phyloP scores from a whole-genome alignment of 768 basidiomycete species.

The Mycena polygramma region DNA sequence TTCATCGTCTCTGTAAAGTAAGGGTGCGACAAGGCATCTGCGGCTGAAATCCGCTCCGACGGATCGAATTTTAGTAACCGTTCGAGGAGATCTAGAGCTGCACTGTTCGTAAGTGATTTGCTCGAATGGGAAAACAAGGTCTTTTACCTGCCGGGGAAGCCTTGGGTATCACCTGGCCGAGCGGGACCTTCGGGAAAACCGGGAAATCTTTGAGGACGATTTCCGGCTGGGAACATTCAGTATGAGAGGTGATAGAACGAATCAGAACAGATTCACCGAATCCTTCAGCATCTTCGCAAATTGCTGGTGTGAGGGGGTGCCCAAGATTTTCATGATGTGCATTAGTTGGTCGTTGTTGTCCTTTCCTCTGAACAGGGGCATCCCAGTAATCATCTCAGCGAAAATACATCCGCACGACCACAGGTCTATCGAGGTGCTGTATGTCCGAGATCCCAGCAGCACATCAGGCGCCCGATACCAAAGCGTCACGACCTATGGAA shows the following conservation, averaged over 20 bases:
- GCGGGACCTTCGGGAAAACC: slow-evolving; percentile 85
- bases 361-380: slow-evolving; percentile 95
- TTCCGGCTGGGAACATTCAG: slow-evolving; percentile 69
- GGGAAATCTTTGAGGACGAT: slow-evolving; percentile 88
- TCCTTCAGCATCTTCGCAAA: slow-evolving; percentile 91
- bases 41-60: slow-evolving; percentile 88
- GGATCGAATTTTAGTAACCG: slow-evolving; percentile 97
- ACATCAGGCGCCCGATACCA: slow-evolving; percentile 99
- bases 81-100: slow-evolving; percentile 95
- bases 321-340: slow-evolving; percentile 97
- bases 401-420: slow-evolving; percentile 99
- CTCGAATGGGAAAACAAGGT: neutral
- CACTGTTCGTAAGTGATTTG: slow-evolving; percentile 28
- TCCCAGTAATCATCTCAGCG: slow-evolving; percentile 98
- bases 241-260: slow-evolving; percentile 7
- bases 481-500: slow-evolving; percentile 87
- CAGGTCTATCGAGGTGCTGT: slow-evolving; percentile 97
- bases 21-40: slow-evolving; percentile 91
- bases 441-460: slow-evolving; percentile 95
- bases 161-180: slow-evolving; percentile 88
- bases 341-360: slow-evolving; percentile 98
- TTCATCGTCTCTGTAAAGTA: slow-evolving; percentile 81
- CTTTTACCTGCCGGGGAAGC: slow-evolving; percentile 76
- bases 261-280: slow-evolving; percentile 74
- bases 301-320: slow-evolving; percentile 91